Conservation (phyloP, 2,329 filamentous ascomycete species). For the Arthroderma uncinatum region DNA sequence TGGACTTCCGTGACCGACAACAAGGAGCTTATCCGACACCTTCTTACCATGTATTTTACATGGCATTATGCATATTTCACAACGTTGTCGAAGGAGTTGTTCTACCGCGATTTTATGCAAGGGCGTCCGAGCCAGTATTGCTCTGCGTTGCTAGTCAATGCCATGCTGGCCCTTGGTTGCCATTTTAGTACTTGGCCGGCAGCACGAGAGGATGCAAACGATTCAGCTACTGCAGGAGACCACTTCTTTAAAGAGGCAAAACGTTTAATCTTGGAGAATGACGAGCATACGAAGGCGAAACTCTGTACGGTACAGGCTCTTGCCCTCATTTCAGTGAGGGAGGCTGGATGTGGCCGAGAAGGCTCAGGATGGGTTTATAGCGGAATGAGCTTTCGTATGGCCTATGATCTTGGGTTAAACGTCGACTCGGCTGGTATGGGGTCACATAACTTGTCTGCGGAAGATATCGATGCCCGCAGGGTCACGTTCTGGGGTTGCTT, state of each 20-base stretch:
- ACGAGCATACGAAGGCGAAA: constrained; percentile 81
- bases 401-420: constrained; percentile 83
- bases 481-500: constrained; percentile 98
- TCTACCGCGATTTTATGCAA: constrained; percentile 71
- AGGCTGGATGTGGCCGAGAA: constrained; percentile 87
- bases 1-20: constrained; percentile 85
- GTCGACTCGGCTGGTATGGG: constrained; percentile 62
- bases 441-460: constrained; percentile 56
- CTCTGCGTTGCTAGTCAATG: constrained; percentile 80
- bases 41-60: constrained; percentile 95
- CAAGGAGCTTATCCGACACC: constrained; percentile 64
- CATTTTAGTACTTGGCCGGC: constrained; percentile 74
- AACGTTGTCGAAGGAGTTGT: constrained; percentile 72
- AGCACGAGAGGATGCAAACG: constrained; percentile 58
- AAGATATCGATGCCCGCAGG: constrained; percentile 76
- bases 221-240: constrained; percentile 79
- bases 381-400: constrained; percentile 97
- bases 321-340: constrained; percentile 88
- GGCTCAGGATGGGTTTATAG: constrained; percentile 97
- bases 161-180: constrained; percentile 83
- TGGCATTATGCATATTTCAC: constrained; percentile 98
- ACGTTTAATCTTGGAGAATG: constrained; percentile 74
- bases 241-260: constrained; percentile 96
- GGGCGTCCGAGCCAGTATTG: constrained; percentile 67
- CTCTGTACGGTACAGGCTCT: constrained; percentile 87